Evolutionary conservation across 2,329 filamentous ascomycete species (phyloP), one percentile per base, ranked within the genome.

Genomic region (Arthrobotrys megalospora): DNA sequence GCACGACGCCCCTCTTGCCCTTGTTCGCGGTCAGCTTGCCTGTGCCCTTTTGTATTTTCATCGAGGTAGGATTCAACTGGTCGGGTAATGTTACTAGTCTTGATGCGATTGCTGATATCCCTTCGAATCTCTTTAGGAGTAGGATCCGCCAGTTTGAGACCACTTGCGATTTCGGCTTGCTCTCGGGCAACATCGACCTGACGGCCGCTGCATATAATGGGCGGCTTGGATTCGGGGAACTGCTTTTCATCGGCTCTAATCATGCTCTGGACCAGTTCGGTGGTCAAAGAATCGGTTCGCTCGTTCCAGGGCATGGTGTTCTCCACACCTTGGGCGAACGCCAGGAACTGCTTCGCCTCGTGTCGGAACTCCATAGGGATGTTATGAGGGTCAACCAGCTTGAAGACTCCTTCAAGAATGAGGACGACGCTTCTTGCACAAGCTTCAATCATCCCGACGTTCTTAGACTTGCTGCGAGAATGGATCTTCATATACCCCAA

Each of bases 361-460:
- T 60, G 24, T 14, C 73, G 60, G 19, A 77, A 77, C 5, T 77
- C 66, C 11, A 48, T 21, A 4, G 66, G 50, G 2, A 77, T 71
- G 24, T 77, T 50, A 5, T n/a, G 8, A 16, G 41, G 38, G 21
- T 71, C 60, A 3, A 71, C 34, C 3, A 77, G 21, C 12, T 67
- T 65, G 34, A 71, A 77, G 16, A 77, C 41, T 4, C 73, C 73
- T 14, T 71, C 73, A 2, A 77, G 41, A 12, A 77, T 62, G n/a
- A 36, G 43, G n/a, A 62, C 14, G 10, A 66, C 36, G 34, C 38
- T 66, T 16, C 52, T 66, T 19, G 52, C 43, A 14, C 47, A 47
- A 24, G n/a, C 32, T 43, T 50, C 65, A 19, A 77, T 50, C 28
- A 66, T 52, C 14, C 66, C 66, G 0, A 12, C 8, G 8, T 50